Evolutionary conservation across 2,329 filamentous ascomycete species (phyloP).

Genomic region (Aspergillus intermedius): DNA sequence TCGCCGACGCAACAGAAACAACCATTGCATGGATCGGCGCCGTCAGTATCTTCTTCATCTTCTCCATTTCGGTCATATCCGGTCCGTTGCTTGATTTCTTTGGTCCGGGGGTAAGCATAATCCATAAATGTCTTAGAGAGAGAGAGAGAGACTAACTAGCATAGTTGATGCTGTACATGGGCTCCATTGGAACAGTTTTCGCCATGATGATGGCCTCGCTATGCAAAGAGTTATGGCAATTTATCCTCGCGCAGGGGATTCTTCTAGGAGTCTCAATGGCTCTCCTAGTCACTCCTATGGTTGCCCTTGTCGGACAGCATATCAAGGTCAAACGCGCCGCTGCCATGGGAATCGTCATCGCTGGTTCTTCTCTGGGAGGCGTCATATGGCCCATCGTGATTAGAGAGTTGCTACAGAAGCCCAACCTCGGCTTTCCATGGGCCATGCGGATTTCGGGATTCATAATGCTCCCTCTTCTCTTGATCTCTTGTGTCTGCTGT

Average conservation of each 20-base stretch:
- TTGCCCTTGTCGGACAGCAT: constrained; percentile 25
- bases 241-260: constrained; percentile 34
- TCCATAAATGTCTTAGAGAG: not conserved
- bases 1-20: constrained; percentile 20
- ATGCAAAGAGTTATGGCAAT: constrained; percentile 32
- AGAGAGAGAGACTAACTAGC: not conserved
- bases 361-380: constrained; percentile 30
- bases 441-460: constrained; percentile 37
- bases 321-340: constrained; percentile 23
- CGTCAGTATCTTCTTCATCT: constrained; percentile 26
- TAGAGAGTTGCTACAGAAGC: constrained; percentile 21
- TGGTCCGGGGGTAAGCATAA: constrained; percentile 21
- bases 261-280: constrained; percentile 26
- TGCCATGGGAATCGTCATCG: constrained; percentile 28
- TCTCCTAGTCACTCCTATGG: constrained; percentile 22
- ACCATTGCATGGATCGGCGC: constrained; percentile 32
- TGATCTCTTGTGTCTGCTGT: constrained; percentile 21
- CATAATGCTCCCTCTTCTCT: constrained; percentile 34
- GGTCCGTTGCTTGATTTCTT: constrained; percentile 27
- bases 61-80: constrained; percentile 19
- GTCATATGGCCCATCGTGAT: constrained; percentile 32
- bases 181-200: constrained; percentile 23
- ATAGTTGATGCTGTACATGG: constrained; percentile 22
- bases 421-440: constrained; percentile 27
- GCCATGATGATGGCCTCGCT: constrained; percentile 33